Conservation (phyloP, 805 yeast genomes). For the Wickerhamomyces subpelliculosus region DNA sequence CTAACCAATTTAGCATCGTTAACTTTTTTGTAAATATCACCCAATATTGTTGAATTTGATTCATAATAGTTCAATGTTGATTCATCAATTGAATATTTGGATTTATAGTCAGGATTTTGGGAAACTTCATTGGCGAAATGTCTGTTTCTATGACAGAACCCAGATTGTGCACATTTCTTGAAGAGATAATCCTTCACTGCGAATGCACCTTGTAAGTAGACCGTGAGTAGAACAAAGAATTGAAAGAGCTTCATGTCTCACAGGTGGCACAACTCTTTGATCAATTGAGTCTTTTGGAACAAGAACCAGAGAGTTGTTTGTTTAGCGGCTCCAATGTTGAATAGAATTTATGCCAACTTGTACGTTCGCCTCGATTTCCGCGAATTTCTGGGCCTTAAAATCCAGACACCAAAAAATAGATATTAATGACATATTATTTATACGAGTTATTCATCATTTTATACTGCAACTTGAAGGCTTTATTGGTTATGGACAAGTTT, state of each 20-base stretch:
- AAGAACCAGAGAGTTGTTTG: too few species aligned
- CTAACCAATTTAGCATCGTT: constrained; percentile 30
- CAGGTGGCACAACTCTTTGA: too few species aligned
- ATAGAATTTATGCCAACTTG: too few species aligned
- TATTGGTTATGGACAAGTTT: neutral
- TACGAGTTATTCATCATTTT: too few species aligned
- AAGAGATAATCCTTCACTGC: constrained; percentile 63
- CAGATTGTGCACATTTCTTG: constrained; percentile 72
- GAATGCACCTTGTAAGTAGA: constrained; percentile 2
- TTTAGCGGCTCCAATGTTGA: too few species aligned
- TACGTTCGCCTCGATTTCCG: too few species aligned
- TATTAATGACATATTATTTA: too few species aligned
- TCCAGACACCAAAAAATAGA: too few species aligned
- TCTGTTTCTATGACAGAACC: constrained; percentile 79
- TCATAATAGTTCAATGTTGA: constrained; percentile 24
- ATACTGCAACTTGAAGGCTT: neutral
- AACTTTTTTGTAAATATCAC: constrained; percentile 39
- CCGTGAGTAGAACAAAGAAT: constrained; percentile 1
- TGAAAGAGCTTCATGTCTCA: constrained; percentile 1
- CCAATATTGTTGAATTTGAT: constrained; percentile 31
- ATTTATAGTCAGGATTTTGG: constrained; percentile 17
- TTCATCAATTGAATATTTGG: constrained; percentile 36
- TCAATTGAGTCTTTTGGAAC: too few species aligned
- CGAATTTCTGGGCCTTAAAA: too few species aligned
- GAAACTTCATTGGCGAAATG: constrained; percentile 41